These are phyloP conservation scores for Xylaria sp. DNA, from an alignment of 2,329 filamentous ascomycete genomes.

Conservation along the genomic window DNA sequence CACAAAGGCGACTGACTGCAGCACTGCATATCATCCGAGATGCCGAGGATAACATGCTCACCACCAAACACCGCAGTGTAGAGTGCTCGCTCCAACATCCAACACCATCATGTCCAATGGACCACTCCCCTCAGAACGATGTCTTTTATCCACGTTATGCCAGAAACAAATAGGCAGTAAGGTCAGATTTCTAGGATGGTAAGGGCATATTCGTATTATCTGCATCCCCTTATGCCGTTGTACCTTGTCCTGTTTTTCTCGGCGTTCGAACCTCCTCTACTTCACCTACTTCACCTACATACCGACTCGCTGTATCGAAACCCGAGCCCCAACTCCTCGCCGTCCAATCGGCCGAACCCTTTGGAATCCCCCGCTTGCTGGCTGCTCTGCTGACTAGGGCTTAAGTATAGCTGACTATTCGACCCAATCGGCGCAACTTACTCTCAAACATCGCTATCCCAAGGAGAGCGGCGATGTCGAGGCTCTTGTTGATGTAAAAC, in stretches of 20 bases:
- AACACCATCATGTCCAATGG: slow-evolving; percentile 62
- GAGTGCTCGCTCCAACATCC: slow-evolving; percentile 16
- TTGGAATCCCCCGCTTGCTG: slow-evolving; percentile 6
- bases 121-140: slow-evolving; percentile 72
- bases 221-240: not conserved
- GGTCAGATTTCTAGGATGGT: slow-evolving; percentile 94
- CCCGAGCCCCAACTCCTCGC: slow-evolving; percentile 20
- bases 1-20: not conserved
- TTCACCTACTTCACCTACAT: slow-evolving; percentile 1
- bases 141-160: slow-evolving; percentile 72
- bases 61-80: slow-evolving; percentile 7
- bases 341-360: slow-evolving; percentile 7
- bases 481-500: slow-evolving; percentile 75
- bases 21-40: not conserved
- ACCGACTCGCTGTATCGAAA: slow-evolving; percentile 6
- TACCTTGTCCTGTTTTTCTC: not conserved
- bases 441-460: slow-evolving; percentile 75
- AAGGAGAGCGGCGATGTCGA: slow-evolving; percentile 55
- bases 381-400: slow-evolving; percentile 28
- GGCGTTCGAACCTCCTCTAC: not conserved
- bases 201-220: slow-evolving; percentile 51
- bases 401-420: slow-evolving; percentile 64
- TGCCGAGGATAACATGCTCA: slow-evolving; percentile 9
- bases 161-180: slow-evolving; percentile 71
- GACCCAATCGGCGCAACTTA: slow-evolving; percentile 68